A percentile compares a stretch with the other conserved stretches of the same genome.
Conservation (phyloP, 306 rosid species). For the Myrica gale region DNA sequence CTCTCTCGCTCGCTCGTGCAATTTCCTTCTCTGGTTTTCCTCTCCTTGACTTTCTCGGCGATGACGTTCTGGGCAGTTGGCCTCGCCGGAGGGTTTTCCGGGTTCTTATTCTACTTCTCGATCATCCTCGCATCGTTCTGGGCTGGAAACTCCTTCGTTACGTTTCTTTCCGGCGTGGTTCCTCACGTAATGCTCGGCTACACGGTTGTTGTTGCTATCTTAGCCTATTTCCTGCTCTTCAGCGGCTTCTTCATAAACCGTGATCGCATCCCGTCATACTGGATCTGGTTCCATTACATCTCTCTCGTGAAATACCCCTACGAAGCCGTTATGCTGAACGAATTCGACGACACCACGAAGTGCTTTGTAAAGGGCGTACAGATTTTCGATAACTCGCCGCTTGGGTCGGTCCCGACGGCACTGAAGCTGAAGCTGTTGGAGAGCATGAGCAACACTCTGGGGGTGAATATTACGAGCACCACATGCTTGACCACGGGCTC, state of each 20-base stretch:
- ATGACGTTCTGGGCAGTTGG: conserved; percentile 92
- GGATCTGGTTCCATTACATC: conserved; percentile 95
- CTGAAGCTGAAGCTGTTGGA: conserved; percentile 61
- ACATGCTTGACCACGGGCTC: conserved; percentile 80
- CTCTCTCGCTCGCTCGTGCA: conserved; percentile 60
- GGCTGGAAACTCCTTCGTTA: conserved; percentile 92
- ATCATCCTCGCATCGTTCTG: conserved; percentile 75
- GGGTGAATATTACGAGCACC: conserved; percentile 52
- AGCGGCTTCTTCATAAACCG: conserved; percentile 92
- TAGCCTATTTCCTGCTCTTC: conserved; percentile 84
- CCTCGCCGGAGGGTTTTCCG: conserved; percentile 68
- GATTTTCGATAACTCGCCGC: conserved; percentile 78
- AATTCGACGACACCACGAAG: conserved; percentile 49
- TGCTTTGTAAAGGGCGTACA: conserved; percentile 81
- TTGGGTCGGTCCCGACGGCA: conserved; percentile 39
- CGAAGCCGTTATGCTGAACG: conserved; percentile 78
- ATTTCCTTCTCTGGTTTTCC: conserved; percentile 53
- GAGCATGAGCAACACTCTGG: conserved; percentile 61
- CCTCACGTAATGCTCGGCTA: conserved; percentile 95
- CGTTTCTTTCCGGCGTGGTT: conserved; percentile 82
- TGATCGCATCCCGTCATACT: conserved; percentile 69
- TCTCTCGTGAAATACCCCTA: conserved; percentile 83
- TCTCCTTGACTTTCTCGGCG: conserved; percentile 55
- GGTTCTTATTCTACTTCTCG: conserved; percentile 61
- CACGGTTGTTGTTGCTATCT: conserved; percentile 76